Conservation (phyloP, 1,284 basidiomycete genomes). For the Cutaneotrichosporon sp. region DNA sequence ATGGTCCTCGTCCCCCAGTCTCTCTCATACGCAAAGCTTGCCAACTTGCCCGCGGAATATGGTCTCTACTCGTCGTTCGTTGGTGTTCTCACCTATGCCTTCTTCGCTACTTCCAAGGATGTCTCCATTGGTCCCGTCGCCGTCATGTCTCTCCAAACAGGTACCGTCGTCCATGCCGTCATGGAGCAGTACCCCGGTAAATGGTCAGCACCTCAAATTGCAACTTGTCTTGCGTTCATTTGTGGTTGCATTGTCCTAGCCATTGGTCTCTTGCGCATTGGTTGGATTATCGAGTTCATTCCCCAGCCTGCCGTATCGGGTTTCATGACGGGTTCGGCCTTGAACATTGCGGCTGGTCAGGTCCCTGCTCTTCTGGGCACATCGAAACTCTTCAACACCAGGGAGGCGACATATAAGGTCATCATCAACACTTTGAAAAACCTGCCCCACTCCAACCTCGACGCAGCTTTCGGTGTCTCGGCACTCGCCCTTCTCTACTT, state of each 20-base stretch:
- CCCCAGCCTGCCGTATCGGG: conserved; percentile 78
- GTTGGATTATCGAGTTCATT: conserved; percentile 93
- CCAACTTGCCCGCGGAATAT: conserved; percentile 77
- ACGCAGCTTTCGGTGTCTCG: conserved; percentile 84
- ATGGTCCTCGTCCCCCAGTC: conserved; percentile 82
- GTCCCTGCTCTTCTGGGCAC: conserved; percentile 81
- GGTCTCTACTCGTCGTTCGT: conserved; percentile 95
- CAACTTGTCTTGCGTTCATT: conserved; percentile 77
- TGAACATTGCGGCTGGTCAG: conserved; percentile 80
- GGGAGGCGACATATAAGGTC: conserved; percentile 76
- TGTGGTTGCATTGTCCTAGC: conserved; percentile 90
- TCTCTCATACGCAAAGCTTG: conserved; percentile 64
- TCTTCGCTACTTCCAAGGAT: conserved; percentile 80
- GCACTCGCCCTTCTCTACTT: conserved; percentile 61
- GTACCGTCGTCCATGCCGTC: conserved; percentile 71
- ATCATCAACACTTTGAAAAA: conserved; percentile 92
- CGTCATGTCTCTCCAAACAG: conserved; percentile 86
- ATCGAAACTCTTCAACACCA: conserved; percentile 66
- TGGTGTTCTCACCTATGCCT: conserved; percentile 53
- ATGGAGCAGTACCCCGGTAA: conserved; percentile 48
- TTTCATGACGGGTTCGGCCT: conserved; percentile 74
- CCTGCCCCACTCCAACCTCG: conserved; percentile 60
- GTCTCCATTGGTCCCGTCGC: conserved; percentile 94
- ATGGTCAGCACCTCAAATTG: conserved; percentile 70
- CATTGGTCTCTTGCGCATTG: conserved; percentile 84